phyloP scores from a whole-genome alignment of 176 grass and related monocot species.

The Areca catechu region DNA sequence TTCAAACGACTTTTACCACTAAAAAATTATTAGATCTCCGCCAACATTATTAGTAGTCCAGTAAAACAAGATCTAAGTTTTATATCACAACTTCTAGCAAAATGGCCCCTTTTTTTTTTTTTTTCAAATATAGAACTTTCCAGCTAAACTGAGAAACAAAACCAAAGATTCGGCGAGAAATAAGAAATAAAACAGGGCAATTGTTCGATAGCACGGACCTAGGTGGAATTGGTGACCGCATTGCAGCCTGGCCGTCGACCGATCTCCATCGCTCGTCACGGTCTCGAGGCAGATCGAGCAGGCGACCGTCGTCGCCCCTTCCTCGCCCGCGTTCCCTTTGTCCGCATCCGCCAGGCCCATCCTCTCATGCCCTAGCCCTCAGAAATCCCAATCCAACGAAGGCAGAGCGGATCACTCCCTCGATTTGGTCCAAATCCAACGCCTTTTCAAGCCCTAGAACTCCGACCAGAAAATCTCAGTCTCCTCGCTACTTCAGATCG shows the following conservation, averaged over 20 bases:
- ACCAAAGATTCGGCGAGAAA: too few relatives aligned
- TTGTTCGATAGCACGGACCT: constrained; percentile 24
- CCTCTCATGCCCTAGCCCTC: constrained; percentile 15
- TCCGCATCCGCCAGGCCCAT: constrained; percentile 5
- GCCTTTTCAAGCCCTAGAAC: constrained; percentile 11
- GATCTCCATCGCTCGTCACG: constrained; percentile 38
- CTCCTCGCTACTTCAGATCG: constrained; percentile 27
- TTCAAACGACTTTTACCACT: too few relatives aligned
- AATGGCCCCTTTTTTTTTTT: too few relatives aligned
- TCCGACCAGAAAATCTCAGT: constrained; percentile 15
- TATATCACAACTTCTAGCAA: too few relatives aligned
- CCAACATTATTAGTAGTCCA: too few relatives aligned
- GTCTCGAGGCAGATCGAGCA: constrained; percentile 94
- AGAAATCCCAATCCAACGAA: too few relatives aligned
- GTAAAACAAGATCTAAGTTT: too few relatives aligned
- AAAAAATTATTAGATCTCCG: too few relatives aligned
- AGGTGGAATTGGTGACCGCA: constrained; percentile 95
- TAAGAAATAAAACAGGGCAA: too few relatives aligned
- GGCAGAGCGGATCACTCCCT: too few relatives aligned
- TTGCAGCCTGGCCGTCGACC: constrained; percentile 79
- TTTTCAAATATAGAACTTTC: too few relatives aligned
- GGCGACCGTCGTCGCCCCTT: constrained; percentile 25
- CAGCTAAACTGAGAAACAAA: too few relatives aligned
- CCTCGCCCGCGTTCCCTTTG: constrained; percentile 20
- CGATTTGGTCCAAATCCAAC: neutral